phyloP scores from a whole-genome alignment of 441 rosid genomes.

The Corymbia citriodora region DNA sequence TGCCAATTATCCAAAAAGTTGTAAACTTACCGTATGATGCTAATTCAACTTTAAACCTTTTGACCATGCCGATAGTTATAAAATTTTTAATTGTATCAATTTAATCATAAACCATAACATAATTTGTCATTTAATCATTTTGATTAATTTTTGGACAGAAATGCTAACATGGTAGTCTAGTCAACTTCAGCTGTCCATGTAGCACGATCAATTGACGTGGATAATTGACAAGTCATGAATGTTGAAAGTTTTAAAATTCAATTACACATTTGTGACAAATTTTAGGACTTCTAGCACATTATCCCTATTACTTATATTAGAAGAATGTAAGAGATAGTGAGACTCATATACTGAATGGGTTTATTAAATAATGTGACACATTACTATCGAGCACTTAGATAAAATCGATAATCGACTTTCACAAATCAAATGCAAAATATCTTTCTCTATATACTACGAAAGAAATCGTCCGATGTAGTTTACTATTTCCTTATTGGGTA shows the following conservation, averaged over 20 bases:
- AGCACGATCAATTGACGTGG: too few species aligned
- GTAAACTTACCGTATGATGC: too few species aligned
- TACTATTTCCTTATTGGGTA: not conserved
- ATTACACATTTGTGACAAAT: accelerated
- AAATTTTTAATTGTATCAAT: too few species aligned
- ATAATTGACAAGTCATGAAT: too few species aligned
- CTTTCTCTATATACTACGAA: not conserved
- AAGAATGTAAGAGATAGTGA: not conserved
- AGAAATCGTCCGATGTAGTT: not conserved
- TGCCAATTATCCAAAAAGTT: too few species aligned
- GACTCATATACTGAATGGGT: not conserved
- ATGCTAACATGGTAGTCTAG: too few species aligned
- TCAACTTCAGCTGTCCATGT: too few species aligned
- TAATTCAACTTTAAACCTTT: too few species aligned
- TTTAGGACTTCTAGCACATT: not conserved
- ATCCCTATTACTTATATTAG: not conserved
- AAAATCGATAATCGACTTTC: not conserved
- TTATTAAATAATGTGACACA: not conserved
- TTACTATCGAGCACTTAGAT: not conserved
- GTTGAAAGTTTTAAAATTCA: accelerated
- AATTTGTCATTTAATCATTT: too few species aligned
- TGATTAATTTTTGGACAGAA: too few species aligned
- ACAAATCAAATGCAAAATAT: not conserved
- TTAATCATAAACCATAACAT: too few species aligned
- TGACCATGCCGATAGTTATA: too few species aligned